Percentiles rank a stretch among this genome's conserved stretches.
Evolutionary conservation across 2,329 filamentous ascomycete genomes (phyloP).

Genomic region (Pseudocercospora vitis): DNA sequence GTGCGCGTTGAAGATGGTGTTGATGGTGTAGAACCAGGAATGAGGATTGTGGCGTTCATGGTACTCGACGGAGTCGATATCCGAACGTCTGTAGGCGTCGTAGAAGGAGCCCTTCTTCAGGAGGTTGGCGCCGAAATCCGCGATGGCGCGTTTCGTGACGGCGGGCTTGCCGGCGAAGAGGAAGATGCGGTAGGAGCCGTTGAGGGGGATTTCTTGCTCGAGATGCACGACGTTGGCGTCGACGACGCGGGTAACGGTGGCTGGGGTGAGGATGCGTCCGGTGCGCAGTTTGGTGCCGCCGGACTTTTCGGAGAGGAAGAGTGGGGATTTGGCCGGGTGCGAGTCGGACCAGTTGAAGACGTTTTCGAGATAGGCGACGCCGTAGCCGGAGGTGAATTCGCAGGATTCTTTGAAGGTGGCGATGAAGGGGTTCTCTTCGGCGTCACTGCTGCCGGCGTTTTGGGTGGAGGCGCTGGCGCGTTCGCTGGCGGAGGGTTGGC

Average conservation of each 20-base stretch:
- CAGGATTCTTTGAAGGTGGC: constrained; percentile 87
- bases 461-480: constrained; percentile 67
- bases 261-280: constrained; percentile 73
- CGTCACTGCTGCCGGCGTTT: constrained; percentile 32
- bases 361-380: constrained; percentile 81
- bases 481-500: constrained; percentile 70
- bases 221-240: constrained; percentile 89
- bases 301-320: constrained; percentile 62
- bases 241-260: constrained; percentile 79
- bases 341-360: constrained; percentile 75
- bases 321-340: constrained; percentile 68
- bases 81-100: constrained; percentile 61
- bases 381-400: constrained; percentile 90
- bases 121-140: constrained; percentile 68
- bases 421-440: constrained; percentile 75
- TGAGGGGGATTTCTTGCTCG: constrained; percentile 85
- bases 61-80: constrained; percentile 64
- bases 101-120: constrained; percentile 71
- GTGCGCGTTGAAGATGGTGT: constrained; percentile 69
- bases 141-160: constrained; percentile 62
- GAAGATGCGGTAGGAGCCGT: constrained; percentile 84
- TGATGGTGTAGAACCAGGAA: constrained; percentile 76
- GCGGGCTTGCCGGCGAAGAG: constrained; percentile 73
- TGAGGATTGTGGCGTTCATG: constrained; percentile 86
- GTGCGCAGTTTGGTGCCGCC: constrained; percentile 64